A percentile compares a stretch with the other conserved stretches of the same genome.
These are phyloP conservation scores for Melastoma candidum DNA, from an alignment of 441 rosid species.

Conservation along the genomic window DNA sequence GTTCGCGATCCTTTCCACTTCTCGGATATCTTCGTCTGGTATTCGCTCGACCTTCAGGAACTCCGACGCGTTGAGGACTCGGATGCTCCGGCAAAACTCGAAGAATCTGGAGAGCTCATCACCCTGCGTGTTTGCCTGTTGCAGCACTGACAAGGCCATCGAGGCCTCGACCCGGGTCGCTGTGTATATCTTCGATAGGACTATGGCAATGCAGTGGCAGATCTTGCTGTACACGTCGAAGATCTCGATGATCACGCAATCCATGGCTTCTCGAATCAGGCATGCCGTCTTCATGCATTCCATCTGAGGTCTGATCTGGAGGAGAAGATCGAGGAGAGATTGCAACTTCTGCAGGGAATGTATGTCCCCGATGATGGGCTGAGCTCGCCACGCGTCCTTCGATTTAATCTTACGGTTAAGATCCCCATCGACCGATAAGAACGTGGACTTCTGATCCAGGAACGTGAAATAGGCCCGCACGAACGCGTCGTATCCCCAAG, in stretches of 20 bases:
- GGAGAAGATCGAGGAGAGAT: slow-evolving; percentile 37
- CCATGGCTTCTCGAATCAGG: slow-evolving; percentile 60
- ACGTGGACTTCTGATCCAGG: slow-evolving; percentile 38
- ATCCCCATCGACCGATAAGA: slow-evolving; percentile 10
- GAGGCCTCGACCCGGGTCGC: slow-evolving; percentile 35
- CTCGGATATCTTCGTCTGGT: slow-evolving; percentile 40
- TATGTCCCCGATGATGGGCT: slow-evolving; percentile 23
- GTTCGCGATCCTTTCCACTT: slow-evolving; percentile 32
- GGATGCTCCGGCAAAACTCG: slow-evolving; percentile 40
- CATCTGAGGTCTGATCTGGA: slow-evolving; percentile 37
- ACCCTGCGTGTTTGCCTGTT: slow-evolving; percentile 36
- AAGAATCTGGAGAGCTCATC: slow-evolving; percentile 37
- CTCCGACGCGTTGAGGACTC: slow-evolving; percentile 41
- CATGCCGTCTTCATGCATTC: slow-evolving; percentile 29
- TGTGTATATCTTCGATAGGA: slow-evolving; percentile 25
- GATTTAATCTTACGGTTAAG: neutral
- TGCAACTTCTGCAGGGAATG: slow-evolving; percentile 32
- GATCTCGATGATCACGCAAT: slow-evolving; percentile 48
- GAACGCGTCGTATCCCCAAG: slow-evolving; percentile 53
- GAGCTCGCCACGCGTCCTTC: neutral
- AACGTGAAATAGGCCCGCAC: slow-evolving; percentile 50
- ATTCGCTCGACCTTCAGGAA: slow-evolving; percentile 29
- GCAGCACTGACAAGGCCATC: slow-evolving; percentile 32
- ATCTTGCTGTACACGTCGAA: slow-evolving; percentile 43
- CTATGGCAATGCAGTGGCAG: slow-evolving; percentile 28